Percentiles rank a stretch among this genome's conserved stretches.
These are phyloP conservation scores for Tetracentron sinense DNA, from an alignment of 164 flowering plant species.

Conservation along the genomic window DNA sequence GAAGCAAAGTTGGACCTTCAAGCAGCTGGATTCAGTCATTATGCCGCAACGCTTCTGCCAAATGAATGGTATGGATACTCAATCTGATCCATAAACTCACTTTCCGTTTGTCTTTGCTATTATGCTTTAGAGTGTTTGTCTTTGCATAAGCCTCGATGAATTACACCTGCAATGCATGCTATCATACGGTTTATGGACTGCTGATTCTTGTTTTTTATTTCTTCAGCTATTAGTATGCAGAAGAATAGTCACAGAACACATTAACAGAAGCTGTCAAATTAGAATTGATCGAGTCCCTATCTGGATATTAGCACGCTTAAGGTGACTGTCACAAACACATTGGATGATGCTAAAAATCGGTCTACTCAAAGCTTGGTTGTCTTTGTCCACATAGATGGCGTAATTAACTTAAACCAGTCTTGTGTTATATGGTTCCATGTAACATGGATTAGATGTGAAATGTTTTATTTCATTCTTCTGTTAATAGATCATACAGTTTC, in stretches of 20 bases:
- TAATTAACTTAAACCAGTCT: constrained; percentile 19
- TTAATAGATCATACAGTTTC: constrained; percentile 23
- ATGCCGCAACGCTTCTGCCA: constrained; percentile 74
- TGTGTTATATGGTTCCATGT: constrained; percentile 36
- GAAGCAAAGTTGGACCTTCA: constrained; percentile 59
- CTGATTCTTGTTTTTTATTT: too few species aligned
- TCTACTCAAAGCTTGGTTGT: constrained; percentile 34
- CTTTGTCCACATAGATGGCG: too few species aligned
- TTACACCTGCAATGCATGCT: too few species aligned
- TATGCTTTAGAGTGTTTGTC: constrained; percentile 11
- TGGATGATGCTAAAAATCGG: constrained; percentile 31
- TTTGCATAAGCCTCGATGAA: too few species aligned
- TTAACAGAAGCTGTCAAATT: too few species aligned
- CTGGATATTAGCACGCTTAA: constrained; percentile 23
- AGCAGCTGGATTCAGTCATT: constrained; percentile 81
- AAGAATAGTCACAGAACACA: too few species aligned
- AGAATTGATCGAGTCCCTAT: constrained; percentile 17
- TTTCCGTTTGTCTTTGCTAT: neutral
- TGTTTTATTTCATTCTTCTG: constrained; percentile 27
- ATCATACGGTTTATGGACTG: too few species aligned
- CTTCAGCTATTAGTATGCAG: too few species aligned
- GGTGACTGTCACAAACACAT: constrained; percentile 44
- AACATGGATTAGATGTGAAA: constrained; percentile 33
- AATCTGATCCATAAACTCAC: neutral
- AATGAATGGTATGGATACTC: constrained; percentile 45